A percentile compares a stretch with the other conserved stretches of the same genome.
These are phyloP conservation scores for Cladochytrium replicatum DNA, from an alignment of 192 early-diverging fungal species.

Conservation along the genomic window DNA sequence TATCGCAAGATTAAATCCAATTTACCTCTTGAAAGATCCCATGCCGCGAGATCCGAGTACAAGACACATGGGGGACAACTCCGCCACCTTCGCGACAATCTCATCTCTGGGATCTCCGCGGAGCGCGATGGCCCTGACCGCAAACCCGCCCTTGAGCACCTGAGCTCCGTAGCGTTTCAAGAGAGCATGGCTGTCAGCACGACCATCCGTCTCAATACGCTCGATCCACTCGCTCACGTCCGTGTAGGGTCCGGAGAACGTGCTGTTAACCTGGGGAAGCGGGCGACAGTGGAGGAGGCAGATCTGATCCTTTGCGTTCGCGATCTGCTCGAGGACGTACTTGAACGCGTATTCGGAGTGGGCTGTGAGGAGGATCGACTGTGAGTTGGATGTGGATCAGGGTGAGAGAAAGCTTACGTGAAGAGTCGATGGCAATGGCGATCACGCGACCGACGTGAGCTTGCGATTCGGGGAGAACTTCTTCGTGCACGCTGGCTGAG, in stretches of 20 bases:
- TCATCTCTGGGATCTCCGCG: conserved; percentile 53
- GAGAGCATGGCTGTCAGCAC: neutral
- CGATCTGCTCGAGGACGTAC: conserved; percentile 26
- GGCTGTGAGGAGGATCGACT: too few species aligned
- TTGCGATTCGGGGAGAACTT: conserved; percentile 1
- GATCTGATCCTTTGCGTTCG: conserved; percentile 23
- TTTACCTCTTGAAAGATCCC: conserved; percentile 48
- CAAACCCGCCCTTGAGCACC: conserved; percentile 1
- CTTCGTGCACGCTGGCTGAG: too few species aligned
- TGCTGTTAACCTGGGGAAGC: conserved; percentile 12
- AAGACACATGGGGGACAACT: conserved; percentile 47
- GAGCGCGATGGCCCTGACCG: conserved; percentile 32
- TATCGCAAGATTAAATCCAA: too few species aligned
- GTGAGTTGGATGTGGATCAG: too few species aligned
- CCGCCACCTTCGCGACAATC: conserved; percentile 44
- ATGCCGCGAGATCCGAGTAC: conserved; percentile 54
- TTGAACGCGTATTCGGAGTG: conserved; percentile 25
- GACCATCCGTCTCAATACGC: neutral
- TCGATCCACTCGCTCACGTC: neutral
- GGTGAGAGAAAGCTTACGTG: too few species aligned
- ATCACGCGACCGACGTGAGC: conserved; percentile 11
- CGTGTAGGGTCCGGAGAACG: neutral
- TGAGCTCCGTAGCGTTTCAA: conserved; percentile 16
- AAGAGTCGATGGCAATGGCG: conserved; percentile 19
- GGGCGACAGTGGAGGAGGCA: conserved; percentile 29